Conservation (phyloP, 2,329 filamentous ascomycete genomes). For the Trichoderma aggressivum region DNA sequence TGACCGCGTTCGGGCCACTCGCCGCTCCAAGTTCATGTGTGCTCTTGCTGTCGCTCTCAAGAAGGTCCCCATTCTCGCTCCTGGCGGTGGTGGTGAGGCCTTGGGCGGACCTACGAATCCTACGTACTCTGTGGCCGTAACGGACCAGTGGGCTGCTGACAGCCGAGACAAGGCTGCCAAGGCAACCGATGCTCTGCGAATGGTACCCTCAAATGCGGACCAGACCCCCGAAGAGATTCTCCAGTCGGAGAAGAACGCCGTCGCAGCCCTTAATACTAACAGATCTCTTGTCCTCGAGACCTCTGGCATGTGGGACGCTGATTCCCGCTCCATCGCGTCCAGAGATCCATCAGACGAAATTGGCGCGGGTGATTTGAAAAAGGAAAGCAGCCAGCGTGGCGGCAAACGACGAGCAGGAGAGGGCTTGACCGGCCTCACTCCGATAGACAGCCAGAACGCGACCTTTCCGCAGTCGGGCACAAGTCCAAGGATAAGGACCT, state of each 20-base stretch:
- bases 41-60: conserved; percentile 81
- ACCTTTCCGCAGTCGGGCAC: conserved; percentile 26
- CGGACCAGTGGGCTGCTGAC: conserved; percentile 62
- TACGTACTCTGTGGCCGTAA: conserved; percentile 73
- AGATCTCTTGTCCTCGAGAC: conserved; percentile 30
- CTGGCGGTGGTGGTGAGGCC: conserved; percentile 65
- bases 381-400: conserved; percentile 46
- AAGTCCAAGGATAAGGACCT: conserved; percentile 34
- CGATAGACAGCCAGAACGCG: conserved; percentile 27
- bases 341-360: conserved; percentile 33
- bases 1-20: conserved; percentile 73
- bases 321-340: conserved; percentile 20
- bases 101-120: conserved; percentile 70
- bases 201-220: conserved; percentile 51
- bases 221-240: conserved; percentile 28
- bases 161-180: conserved; percentile 59
- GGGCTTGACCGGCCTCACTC: conserved; percentile 36
- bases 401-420: conserved; percentile 51
- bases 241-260: conserved; percentile 43
- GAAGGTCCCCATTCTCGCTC: conserved; percentile 80
- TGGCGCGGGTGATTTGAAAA: conserved; percentile 36
- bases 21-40: conserved; percentile 95
- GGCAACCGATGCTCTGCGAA: conserved; percentile 61
- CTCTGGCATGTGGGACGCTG: conserved; percentile 25
- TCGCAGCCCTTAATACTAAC: conserved; percentile 42